Evolutionary conservation across 129 eudicot species (phyloP), one percentile per base, ranked within the genome.

Genomic region (Pseudognaphalium luteoalbum): DNA sequence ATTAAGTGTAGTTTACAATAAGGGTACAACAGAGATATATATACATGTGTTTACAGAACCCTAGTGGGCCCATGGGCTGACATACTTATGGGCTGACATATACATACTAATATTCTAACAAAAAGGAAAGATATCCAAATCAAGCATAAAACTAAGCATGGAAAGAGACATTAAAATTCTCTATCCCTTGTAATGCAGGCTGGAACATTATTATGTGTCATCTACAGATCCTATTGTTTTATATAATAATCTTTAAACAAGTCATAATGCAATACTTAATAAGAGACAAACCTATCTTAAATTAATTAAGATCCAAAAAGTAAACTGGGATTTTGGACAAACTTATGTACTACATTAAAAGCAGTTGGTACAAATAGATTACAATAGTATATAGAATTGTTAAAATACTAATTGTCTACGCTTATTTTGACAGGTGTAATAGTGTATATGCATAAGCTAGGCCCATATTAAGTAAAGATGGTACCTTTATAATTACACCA

Each of bases 141-240:
- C 30, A 67, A 63, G 30, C 70, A 57, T 33, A 57, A 72, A 80
- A 74, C 66, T 67, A 80, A 74, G 57, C 70, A 66, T 57, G 32
- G 82, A 84, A 70, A 80, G 84, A 14, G 79, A 80, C 84, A 71
- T 80, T 76, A 65, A 70, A 66, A 80, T 84, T 84, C 84, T 74
- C 54, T 75, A 78, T 71, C 71, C 62, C 74, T 35, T 42, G 59
- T 20, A 11, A 70, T 58, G 81, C 77, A 83, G 80, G 74, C 80
- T 78, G 82, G 70, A 79, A 83, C 77, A 79, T 79, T 63, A 58
- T 73, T 64, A 74, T 62, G 68, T 81, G 76, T 61, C 76, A 69
- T 81, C 70, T 39, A 65, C 57, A 78, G 76, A 72, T 73, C 66
- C 64, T 73, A 22, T 33, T 62, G 70, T 82, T 76, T 69, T 25